Conservation (phyloP, 2,329 filamentous ascomycete genomes). For the Fusarium bactridioides region DNA sequence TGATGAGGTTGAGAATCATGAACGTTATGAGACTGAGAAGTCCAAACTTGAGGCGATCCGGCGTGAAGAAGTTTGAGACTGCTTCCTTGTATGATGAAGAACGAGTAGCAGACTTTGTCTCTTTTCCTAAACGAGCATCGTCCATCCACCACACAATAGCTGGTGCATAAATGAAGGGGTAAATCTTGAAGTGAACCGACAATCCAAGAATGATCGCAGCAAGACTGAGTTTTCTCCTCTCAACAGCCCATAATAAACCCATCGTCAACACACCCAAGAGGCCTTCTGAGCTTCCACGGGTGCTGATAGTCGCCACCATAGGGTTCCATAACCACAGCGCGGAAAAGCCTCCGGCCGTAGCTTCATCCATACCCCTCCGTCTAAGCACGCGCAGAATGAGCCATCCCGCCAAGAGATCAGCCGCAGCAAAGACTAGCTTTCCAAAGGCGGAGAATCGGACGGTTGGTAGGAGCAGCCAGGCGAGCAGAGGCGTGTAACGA, state of each 20-base stretch:
- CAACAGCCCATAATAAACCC: constrained; percentile 82
- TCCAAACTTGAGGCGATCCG: constrained; percentile 64
- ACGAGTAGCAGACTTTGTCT: neutral
- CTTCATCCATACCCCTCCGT: constrained; percentile 55
- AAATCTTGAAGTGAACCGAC: constrained; percentile 97
- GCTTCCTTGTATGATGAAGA: constrained; percentile 34
- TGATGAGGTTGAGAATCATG: constrained; percentile 73
- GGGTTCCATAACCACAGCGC: constrained; percentile 95
- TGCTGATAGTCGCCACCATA: constrained; percentile 98
- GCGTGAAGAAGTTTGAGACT: constrained; percentile 57
- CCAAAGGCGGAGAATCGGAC: constrained; percentile 79
- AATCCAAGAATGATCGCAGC: constrained; percentile 82
- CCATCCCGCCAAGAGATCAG: constrained; percentile 86
- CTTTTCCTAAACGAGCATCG: constrained; percentile 52
- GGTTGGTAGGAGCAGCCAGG: constrained; percentile 89
- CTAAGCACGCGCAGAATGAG: constrained; percentile 62
- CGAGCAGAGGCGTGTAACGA: constrained; percentile 92
- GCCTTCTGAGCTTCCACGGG: constrained; percentile 91
- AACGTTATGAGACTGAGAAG: constrained; percentile 77
- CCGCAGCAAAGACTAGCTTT: constrained; percentile 83
- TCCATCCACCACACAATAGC: constrained; percentile 85
- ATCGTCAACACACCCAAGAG: constrained; percentile 85
- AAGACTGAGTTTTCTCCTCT: constrained; percentile 66
- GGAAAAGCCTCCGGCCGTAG: constrained; percentile 75
- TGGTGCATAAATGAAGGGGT: constrained; percentile 93